Evolutionary conservation across 2,329 filamentous ascomycete genomes (phyloP).

Genomic region (Ascosphaera pollenicola): DNA sequence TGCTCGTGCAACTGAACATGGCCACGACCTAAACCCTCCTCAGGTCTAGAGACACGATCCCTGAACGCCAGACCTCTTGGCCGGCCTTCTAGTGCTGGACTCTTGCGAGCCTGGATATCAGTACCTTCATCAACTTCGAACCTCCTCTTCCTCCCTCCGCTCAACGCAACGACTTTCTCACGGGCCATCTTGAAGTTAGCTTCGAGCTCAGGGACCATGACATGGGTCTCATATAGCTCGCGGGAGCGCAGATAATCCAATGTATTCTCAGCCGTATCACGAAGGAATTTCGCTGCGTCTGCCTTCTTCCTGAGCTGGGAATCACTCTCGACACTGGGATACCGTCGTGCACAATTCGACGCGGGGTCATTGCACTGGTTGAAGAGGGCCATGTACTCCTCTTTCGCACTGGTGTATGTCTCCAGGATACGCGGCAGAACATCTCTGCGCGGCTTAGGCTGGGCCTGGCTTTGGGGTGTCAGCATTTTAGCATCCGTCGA

Average conservation of each 20-base stretch:
- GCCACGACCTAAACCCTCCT: background rate
- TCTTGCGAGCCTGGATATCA: background rate
- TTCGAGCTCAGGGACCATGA: constrained; percentile 13
- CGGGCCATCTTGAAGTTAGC: constrained; percentile 13
- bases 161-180: constrained; percentile 14
- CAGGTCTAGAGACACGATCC: background rate
- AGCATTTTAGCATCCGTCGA: background rate
- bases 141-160: constrained; percentile 16
- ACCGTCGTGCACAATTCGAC: too few relatives aligned
- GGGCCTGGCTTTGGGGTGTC: background rate
- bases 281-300: constrained; percentile 17
- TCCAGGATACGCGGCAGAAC: constrained; percentile 9
- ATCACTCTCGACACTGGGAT: too few relatives aligned
- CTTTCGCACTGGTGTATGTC: constrained; percentile 16
- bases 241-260: constrained; percentile 13
- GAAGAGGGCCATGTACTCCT: constrained; percentile 14
- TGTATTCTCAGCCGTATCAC: constrained; percentile 22
- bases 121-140: background rate
- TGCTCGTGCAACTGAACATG: too few relatives aligned
- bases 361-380: too few relatives aligned
- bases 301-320: constrained; percentile 5
- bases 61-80: background rate
- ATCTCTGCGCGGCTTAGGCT: constrained; percentile 5
- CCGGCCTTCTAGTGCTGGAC: background rate
- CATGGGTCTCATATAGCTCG: constrained; percentile 8